Conservation (phyloP, 257 asterid species). For the Solanum chiquidenum region DNA sequence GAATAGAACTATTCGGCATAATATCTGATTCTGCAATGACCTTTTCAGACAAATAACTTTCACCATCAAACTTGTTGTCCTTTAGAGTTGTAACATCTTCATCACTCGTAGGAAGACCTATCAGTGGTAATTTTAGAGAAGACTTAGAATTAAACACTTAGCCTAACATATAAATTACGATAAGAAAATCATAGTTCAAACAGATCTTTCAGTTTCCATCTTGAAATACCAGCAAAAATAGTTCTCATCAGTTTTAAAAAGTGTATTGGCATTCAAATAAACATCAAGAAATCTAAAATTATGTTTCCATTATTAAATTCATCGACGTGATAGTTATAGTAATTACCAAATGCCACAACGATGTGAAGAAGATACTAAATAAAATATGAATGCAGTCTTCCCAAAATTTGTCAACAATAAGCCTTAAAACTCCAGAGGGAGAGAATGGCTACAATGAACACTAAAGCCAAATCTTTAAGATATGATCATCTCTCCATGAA, state of each 20-base stretch:
- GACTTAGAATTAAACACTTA: not conserved
- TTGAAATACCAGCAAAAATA: not conserved
- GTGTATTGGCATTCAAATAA: not conserved
- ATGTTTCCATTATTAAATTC: not conserved
- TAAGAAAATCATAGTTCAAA: not conserved
- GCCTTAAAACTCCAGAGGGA: not conserved
- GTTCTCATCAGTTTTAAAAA: not conserved
- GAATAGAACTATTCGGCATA: constrained; percentile 5
- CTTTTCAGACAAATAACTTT: constrained; percentile 18
- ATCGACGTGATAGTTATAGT: not conserved
- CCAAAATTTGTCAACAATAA: not conserved
- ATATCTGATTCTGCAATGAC: constrained; percentile 14
- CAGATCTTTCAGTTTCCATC: not conserved
- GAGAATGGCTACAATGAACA: not conserved
- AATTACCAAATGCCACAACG: not conserved
- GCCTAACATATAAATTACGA: not conserved
- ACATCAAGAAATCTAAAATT: not conserved
- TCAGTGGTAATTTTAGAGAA: constrained; percentile 3
- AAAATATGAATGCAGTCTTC: not conserved
- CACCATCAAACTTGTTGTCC: constrained; percentile 14
- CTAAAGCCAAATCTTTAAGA: not conserved
- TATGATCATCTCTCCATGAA: not conserved
- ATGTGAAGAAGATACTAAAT: not conserved
- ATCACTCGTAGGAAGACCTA: constrained; percentile 69
- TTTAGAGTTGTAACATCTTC: constrained; percentile 39